phyloP scores from a whole-genome alignment of 73 alveolate genomes.

The Paraurostyla sp. region DNA sequence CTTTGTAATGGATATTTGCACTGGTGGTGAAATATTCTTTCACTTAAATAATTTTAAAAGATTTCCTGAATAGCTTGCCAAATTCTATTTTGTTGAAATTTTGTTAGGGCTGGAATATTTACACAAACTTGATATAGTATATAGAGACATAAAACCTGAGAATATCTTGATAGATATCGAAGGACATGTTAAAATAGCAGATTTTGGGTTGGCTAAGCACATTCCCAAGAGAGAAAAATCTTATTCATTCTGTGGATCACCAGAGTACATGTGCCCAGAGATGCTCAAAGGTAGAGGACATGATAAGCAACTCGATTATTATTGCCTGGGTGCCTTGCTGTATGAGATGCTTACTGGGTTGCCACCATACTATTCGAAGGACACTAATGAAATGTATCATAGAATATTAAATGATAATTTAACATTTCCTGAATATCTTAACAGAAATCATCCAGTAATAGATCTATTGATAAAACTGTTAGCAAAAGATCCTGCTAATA shows the following conservation, averaged over 20 bases:
- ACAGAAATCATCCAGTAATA: conserved; percentile 18
- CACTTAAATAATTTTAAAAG: conserved; percentile 68
- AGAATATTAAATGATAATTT: conserved; percentile 72
- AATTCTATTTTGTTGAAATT: conserved; percentile 76
- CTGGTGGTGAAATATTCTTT: conserved; percentile 78
- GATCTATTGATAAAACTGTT: conserved; percentile 41
- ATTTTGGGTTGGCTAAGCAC: conserved; percentile 94
- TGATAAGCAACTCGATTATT: conserved; percentile 89
- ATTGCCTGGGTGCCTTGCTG: conserved; percentile 95
- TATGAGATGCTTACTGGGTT: conserved; percentile 96
- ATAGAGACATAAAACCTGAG: conserved; percentile 93
- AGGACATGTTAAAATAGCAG: conserved; percentile 95
- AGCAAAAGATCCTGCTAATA: conserved; percentile 44
- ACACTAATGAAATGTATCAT: conserved; percentile 75
- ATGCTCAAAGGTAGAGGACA: conserved; percentile 93
- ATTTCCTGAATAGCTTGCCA: conserved; percentile 77
- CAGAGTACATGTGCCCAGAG: conserved; percentile 97
- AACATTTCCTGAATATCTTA: conserved; percentile 63
- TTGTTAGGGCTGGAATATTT: conserved; percentile 73
- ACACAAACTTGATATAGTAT: conserved; percentile 67
- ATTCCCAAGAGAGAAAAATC: conserved; percentile 77
- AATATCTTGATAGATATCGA: conserved; percentile 90
- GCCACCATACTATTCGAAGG: conserved; percentile 92
- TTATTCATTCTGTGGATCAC: conserved; percentile 95
- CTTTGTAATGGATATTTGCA: conserved; percentile 71